phyloP scores from a whole-genome alignment of 164 flowering plant species.

The Brasenia schreberi region DNA sequence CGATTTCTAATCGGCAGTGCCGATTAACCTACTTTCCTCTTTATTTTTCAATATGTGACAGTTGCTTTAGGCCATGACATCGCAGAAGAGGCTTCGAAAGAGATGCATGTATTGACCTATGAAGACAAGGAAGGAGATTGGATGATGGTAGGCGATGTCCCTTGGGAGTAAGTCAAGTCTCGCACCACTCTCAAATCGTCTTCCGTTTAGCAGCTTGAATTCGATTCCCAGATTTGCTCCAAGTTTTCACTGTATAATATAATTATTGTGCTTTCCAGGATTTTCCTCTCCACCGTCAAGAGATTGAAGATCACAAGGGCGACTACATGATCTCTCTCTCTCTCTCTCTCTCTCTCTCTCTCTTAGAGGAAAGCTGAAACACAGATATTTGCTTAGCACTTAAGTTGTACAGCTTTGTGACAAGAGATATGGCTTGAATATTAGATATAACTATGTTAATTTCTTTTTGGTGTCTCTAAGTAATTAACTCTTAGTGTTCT shows the following conservation, averaged over 20 bases:
- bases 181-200: too few relatives aligned
- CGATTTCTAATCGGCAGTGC: too few relatives aligned
- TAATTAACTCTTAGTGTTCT: not conserved
- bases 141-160: constrained; percentile 83
- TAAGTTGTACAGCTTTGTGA: constrained; percentile 6
- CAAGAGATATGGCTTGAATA: too few relatives aligned
- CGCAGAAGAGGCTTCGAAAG: constrained; percentile 9
- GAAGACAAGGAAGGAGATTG: constrained; percentile 74
- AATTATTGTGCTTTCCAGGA: constrained; percentile 16
- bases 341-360: not conserved
- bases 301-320: constrained; percentile 51
- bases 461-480: not conserved
- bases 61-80: not conserved
- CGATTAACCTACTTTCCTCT: too few relatives aligned
- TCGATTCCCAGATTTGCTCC: too few relatives aligned
- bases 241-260: too few relatives aligned
- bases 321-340: not conserved
- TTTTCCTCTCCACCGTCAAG: constrained; percentile 52
- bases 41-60: too few relatives aligned
- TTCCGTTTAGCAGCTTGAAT: too few relatives aligned
- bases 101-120: constrained; percentile 41
- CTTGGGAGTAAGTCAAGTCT: constrained; percentile 54
- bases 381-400: constrained; percentile 1
- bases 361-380: constrained; percentile 2
- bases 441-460: not conserved